These are phyloP conservation scores for Cladosporium oxysporum DNA, from an alignment of 2,329 filamentous ascomycete species.

Conservation along the genomic window DNA sequence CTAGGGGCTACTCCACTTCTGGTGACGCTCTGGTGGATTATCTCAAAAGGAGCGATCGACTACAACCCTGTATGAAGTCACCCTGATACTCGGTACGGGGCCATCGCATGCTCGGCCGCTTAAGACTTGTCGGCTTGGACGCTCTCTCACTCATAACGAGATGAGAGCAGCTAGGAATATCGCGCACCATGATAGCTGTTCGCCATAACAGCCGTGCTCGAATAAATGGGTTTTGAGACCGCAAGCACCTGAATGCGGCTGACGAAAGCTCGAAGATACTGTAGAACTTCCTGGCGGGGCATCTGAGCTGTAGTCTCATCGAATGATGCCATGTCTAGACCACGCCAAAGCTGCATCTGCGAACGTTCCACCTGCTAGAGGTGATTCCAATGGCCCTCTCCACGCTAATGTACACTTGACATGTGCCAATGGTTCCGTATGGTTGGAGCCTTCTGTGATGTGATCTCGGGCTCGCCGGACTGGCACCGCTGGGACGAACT, in stretches of 20 bases:
- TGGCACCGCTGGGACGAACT: neutral
- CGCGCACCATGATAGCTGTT: neutral
- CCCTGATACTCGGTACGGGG: conserved; percentile 1
- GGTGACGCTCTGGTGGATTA: neutral
- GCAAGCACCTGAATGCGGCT: neutral
- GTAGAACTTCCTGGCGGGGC: neutral
- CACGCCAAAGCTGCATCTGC: conserved; percentile 8
- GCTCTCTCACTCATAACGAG: neutral
- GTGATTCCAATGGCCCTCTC: neutral
- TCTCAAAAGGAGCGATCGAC: neutral
- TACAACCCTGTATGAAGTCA: neutral
- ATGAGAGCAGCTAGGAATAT: neutral
- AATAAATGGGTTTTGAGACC: neutral
- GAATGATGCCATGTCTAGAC: neutral
- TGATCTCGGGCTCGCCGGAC: neutral
- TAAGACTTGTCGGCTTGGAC: neutral
- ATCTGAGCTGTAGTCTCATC: neutral
- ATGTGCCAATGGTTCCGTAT: neutral
- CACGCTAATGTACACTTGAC: neutral
- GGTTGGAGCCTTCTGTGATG: neutral
- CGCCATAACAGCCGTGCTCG: neutral
- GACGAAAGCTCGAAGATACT: neutral
- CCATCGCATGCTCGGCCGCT: neutral
- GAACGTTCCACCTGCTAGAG: neutral
- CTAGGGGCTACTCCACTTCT: neutral